phyloP scores from a whole-genome alignment of 768 basidiomycete genomes.

The Suillus alpinus region DNA sequence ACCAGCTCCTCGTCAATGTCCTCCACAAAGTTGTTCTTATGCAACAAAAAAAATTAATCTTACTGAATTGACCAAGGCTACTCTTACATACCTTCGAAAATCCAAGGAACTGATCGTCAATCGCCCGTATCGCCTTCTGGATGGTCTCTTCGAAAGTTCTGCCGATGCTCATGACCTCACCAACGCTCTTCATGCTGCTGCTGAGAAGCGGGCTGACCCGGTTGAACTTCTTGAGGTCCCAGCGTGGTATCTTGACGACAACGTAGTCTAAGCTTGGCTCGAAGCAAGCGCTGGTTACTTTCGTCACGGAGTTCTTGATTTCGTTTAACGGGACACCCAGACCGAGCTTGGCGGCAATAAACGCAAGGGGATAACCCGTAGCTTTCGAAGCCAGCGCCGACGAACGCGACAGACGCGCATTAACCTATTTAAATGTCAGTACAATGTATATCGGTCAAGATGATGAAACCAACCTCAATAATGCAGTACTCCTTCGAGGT shows the following conservation, averaged over 20 bases:
- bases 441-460: slow-evolving; percentile 3
- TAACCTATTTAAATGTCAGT: slow-evolving; percentile 48
- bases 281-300: slow-evolving; percentile 95
- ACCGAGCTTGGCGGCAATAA: slow-evolving; percentile 97
- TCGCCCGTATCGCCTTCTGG: slow-evolving; percentile 95
- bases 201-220: slow-evolving; percentile 89
- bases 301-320: slow-evolving; percentile 97
- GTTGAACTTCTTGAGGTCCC: slow-evolving; percentile 98
- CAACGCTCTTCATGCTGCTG: slow-evolving; percentile 98
- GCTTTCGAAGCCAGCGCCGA: slow-evolving; percentile 98
- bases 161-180: slow-evolving; percentile 99
- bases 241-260: slow-evolving; percentile 98
- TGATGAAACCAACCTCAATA: slow-evolving; percentile 67
- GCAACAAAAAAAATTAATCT: not conserved
- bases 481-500: slow-evolving; percentile 96
- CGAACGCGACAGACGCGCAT: slow-evolving; percentile 96
- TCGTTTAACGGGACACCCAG: slow-evolving; percentile 96
- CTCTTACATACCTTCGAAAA: slow-evolving; percentile 70
- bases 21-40: slow-evolving; percentile 81
- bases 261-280: slow-evolving; percentile 97
- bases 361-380: slow-evolving; percentile 96
- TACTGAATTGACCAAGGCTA: not conserved
- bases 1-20: slow-evolving; percentile 90
- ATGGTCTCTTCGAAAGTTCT: slow-evolving; percentile 98
- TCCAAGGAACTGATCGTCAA: slow-evolving; percentile 92